phyloP scores from a whole-genome alignment of 148 eudicot species.

The Cornus suecica region DNA sequence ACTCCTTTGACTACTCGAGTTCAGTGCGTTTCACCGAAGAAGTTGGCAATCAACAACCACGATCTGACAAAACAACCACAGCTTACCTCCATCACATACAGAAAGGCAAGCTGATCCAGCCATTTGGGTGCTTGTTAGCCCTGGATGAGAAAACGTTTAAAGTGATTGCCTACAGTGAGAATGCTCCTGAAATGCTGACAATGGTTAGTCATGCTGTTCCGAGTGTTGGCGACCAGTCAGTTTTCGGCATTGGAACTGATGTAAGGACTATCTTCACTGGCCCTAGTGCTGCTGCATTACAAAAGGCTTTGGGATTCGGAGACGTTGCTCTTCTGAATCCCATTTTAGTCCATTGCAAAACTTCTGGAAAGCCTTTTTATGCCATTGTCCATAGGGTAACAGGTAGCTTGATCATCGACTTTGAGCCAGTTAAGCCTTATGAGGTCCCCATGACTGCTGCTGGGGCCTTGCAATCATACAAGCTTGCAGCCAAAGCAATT shows the following conservation, averaged over 20 bases:
- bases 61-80: slow-evolving; percentile 65
- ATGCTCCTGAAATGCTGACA: slow-evolving; percentile 90
- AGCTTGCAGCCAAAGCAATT: slow-evolving; percentile 91
- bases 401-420: slow-evolving; percentile 76
- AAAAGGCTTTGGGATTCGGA: slow-evolving; percentile 76
- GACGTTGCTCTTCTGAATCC: slow-evolving; percentile 88
- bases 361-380: slow-evolving; percentile 92
- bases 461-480: slow-evolving; percentile 89
- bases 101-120: slow-evolving; percentile 78
- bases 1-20: slow-evolving; percentile 70
- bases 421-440: slow-evolving; percentile 90
- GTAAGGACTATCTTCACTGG: slow-evolving; percentile 69
- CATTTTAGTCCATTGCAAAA: slow-evolving; percentile 80
- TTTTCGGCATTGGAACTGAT: slow-evolving; percentile 76
- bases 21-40: slow-evolving; percentile 51
- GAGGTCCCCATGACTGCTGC: slow-evolving; percentile 96
- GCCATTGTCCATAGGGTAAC: slow-evolving; percentile 87
- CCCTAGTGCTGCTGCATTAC: slow-evolving; percentile 72
- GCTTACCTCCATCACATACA: slow-evolving; percentile 87
- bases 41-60: slow-evolving; percentile 29
- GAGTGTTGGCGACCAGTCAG: slow-evolving; percentile 71
- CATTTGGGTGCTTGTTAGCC: slow-evolving; percentile 88
- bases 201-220: slow-evolving; percentile 91
- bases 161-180: slow-evolving; percentile 82
- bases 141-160: slow-evolving; percentile 74